phyloP scores from a whole-genome alignment of 192 early-diverging fungal genomes.

The Coemansia sp. region DNA sequence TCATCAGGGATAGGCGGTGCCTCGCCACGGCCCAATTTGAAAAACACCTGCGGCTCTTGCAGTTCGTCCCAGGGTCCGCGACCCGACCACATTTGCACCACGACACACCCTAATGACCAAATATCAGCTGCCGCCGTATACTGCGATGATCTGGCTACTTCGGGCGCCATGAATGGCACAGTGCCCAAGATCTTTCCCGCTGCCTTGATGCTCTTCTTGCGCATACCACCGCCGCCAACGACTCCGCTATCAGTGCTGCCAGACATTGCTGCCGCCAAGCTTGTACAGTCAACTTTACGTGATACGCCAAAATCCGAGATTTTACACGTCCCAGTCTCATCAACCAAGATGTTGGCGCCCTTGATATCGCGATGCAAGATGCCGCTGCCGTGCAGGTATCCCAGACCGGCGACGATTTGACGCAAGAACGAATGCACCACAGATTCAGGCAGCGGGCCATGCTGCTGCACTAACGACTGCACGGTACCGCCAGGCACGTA shows the following conservation, averaged over 20 bases:
- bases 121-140: constrained; percentile 95
- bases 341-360: constrained; percentile 76
- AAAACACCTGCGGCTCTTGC: constrained; percentile 62
- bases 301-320: constrained; percentile 98
- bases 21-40: constrained; percentile 77
- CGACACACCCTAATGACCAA: constrained; percentile 86
- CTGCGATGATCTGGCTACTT: constrained; percentile 76
- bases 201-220: constrained; percentile 44
- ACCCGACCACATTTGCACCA: constrained; percentile 95
- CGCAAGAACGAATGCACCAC: constrained; percentile 72
- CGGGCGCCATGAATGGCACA: constrained; percentile 96
- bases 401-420: constrained; percentile 83
- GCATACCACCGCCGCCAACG: background rate
- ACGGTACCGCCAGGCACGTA: constrained; percentile 95
- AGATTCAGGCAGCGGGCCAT: constrained; percentile 72
- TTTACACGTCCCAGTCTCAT: constrained; percentile 85
- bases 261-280: constrained; percentile 3
- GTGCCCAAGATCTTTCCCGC: constrained; percentile 64
- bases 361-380: constrained; percentile 85
- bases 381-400: constrained; percentile 78
- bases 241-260: background rate
- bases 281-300: constrained; percentile 62
- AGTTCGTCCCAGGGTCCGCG: constrained; percentile 68
- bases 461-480: constrained; percentile 71
- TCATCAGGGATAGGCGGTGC: constrained; percentile 79